Evolutionary conservation across 2,329 filamentous ascomycete genomes (phyloP).

Genomic region (Tothia fuscella): DNA sequence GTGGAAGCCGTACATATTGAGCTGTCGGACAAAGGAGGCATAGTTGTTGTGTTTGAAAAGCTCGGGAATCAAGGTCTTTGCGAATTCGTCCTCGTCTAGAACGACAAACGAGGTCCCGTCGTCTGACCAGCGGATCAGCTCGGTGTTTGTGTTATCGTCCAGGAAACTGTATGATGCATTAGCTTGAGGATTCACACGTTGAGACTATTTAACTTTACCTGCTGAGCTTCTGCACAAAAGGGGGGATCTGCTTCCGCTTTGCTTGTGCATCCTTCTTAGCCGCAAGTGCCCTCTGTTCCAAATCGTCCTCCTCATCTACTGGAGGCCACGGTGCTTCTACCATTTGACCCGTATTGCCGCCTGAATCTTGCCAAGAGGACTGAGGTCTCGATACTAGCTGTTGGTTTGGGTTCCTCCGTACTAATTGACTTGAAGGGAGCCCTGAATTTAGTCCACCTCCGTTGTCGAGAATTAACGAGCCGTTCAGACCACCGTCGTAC

Average conservation of each 20-base stretch:
- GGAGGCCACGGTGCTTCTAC: constrained; percentile 3
- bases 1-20: constrained; percentile 47
- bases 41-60: constrained; percentile 74
- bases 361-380: constrained; percentile 29
- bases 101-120: constrained; percentile 95
- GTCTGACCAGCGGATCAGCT: constrained; percentile 93
- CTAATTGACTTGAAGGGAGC: constrained; percentile 27
- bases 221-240: constrained; percentile 95
- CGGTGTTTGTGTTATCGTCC: constrained; percentile 83
- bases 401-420: constrained; percentile 34
- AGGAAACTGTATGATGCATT: constrained; percentile 57
- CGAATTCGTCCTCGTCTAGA: constrained; percentile 84
- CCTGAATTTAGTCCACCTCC: background rate
- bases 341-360: constrained; percentile 14
- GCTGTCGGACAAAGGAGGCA: constrained; percentile 61
- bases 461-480: constrained; percentile 4
- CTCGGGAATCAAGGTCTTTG: constrained; percentile 60
- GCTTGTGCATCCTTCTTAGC: constrained; percentile 80
- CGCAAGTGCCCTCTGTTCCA: constrained; percentile 67
- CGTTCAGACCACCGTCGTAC: constrained; percentile 2
- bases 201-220: constrained; percentile 48
- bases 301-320: constrained; percentile 58
- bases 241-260: constrained; percentile 90
- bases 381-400: constrained; percentile 29
- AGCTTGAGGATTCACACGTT: constrained; percentile 12